Base-by-base conservation (phyloP, 2,329 filamentous ascomycete genomes). In the Trichoderma lentiforme region DNA sequence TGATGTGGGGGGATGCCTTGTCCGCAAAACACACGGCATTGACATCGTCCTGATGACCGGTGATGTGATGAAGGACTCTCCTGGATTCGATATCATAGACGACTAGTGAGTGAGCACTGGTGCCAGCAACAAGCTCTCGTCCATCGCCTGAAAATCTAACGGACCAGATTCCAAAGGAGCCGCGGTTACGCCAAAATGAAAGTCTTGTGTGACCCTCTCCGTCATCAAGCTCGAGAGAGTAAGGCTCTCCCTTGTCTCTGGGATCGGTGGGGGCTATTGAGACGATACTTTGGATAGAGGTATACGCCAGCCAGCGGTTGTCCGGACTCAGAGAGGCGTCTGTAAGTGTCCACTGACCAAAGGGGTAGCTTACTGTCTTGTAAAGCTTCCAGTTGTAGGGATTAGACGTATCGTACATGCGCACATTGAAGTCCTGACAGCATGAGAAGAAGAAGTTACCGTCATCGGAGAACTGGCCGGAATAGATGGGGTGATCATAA, bases 1-100 rank as follows among this genome's bases (percentile, higher is more conserved):
- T 86, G 73, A 98, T 95, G 79, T 99, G 95, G 1, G 96, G 95
- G 0, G 93, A 97, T 34, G 89, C 88, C 73, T 90, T 91, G 81
- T 98, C 95, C 1, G 94, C 96, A 78, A 97, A 98, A 81, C 95
- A 98, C 1, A 99, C 96, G 5, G 96, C 96, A 77, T 98, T 99
- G 70, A 98, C 95, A 79, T 99, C 94, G 76, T 97, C 90, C 5
- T 89, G 84, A 78, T 99, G 96, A 0, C 94, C 95, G 18, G 86
- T 84, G 30, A 97, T 89, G 62, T 90, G 88, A 70, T 98, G 89
- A 36, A 97, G 86, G 0, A 93, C 89, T 60, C 88, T 87, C 21
- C 92, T 89, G 0, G 91, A 90, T 81, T 98, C 95, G 70, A 99
- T 92, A 78, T 98, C 96, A 79, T 97, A 98, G 4, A 98, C 93